These are phyloP conservation scores for Nematocida sp. DNA, from an alignment of 371 early-diverging fungal genomes.

Conservation along the genomic window DNA sequence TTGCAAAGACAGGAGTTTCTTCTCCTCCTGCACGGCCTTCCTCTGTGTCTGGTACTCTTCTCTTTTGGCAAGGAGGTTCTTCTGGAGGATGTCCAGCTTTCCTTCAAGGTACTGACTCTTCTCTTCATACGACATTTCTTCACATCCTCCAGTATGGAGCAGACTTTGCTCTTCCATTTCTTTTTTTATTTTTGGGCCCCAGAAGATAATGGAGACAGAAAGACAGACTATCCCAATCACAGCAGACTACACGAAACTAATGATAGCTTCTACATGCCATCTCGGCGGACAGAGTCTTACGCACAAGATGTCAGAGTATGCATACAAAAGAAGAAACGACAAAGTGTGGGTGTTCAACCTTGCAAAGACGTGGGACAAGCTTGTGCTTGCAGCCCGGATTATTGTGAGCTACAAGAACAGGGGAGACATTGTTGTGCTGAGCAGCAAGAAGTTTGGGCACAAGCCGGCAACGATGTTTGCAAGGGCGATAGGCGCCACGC, in stretches of 20 bases:
- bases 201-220: conserved; percentile 42
- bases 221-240: conserved; percentile 61
- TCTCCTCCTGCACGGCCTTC: background rate
- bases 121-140: background rate
- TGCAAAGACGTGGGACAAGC: conserved; percentile 96
- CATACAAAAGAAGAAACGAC: conserved; percentile 59
- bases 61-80: background rate
- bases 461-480: conserved; percentile 95
- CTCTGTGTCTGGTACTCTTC: background rate
- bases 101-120: background rate
- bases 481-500: conserved; percentile 84
- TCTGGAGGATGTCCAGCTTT: conserved; percentile 9
- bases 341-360: conserved; percentile 77
- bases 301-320: conserved; percentile 60
- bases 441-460: conserved; percentile 89
- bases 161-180: background rate
- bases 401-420: conserved; percentile 84
- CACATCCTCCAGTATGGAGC: too few species aligned
- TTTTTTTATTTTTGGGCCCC: conserved; percentile 47
- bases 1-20: background rate
- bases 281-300: conserved; percentile 61
- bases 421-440: conserved; percentile 81
- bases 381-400: conserved; percentile 91
- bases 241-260: conserved; percentile 57
- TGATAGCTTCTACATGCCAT: conserved; percentile 59